These are phyloP conservation scores for Cryptosporidium canis DNA, from an alignment of 169 alveolate genomes.

Conservation along the genomic window DNA sequence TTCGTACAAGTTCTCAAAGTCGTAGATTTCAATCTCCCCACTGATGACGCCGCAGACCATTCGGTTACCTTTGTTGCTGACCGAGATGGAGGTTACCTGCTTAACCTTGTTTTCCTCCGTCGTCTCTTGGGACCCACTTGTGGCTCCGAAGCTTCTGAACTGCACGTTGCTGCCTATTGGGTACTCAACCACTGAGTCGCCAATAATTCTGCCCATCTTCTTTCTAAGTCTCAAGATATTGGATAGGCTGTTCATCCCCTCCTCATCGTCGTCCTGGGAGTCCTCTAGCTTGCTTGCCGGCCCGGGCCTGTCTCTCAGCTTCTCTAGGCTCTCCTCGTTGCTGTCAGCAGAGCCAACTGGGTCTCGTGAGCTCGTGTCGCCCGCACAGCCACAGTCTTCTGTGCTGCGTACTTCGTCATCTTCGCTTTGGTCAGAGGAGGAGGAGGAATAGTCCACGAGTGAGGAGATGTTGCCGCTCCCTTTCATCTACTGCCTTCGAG, in stretches of 20 bases:
- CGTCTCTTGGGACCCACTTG: too few species aligned
- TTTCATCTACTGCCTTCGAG: not conserved
- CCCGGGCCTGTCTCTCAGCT: not conserved
- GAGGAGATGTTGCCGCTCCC: not conserved
- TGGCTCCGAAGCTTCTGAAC: not conserved
- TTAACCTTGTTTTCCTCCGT: not conserved
- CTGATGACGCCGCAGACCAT: slow-evolving; percentile 53
- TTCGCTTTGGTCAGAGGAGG: not conserved
- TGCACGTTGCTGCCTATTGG: slow-evolving; percentile 12
- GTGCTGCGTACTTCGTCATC: not conserved
- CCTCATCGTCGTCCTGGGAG: not conserved
- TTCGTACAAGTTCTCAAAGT: slow-evolving; percentile 18
- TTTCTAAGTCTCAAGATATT: slow-evolving; percentile 18
- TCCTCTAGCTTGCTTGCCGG: not conserved
- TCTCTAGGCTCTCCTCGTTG: not conserved
- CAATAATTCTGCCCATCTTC: not conserved
- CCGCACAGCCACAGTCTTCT: not conserved
- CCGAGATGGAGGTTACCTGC: slow-evolving; percentile 29
- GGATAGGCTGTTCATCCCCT: slow-evolving; percentile 50
- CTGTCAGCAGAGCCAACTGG: not conserved
- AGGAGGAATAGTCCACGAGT: not conserved
- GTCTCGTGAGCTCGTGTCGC: not conserved
- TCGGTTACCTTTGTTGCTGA: slow-evolving; percentile 20
- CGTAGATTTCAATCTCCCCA: slow-evolving; percentile 50
- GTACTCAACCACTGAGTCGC: not conserved